Base-by-base conservation (phyloP, 2,329 filamentous ascomycete genomes). In the Claviceps sp. region DNA sequence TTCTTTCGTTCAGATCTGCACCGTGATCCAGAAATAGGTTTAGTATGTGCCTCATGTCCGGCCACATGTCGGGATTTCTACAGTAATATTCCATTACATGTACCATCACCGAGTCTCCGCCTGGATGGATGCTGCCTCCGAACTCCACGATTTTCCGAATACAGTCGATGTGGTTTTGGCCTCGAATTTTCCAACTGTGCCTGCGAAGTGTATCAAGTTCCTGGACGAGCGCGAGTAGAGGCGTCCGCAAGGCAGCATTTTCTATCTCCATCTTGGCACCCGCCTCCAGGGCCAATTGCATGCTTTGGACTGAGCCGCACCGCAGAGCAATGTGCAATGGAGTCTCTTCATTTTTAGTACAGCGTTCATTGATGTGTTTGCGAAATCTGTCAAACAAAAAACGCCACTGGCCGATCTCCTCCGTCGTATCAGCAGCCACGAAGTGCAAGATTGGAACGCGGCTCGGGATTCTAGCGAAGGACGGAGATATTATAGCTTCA, bases 41-140 rank as follows among this genome's bases (percentile, higher is more conserved):
- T 26, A 51, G 36, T 14, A 47, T 17, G 3, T 8, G 7, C 3
- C 2, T 26, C n/a, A 47, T 14, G 37, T 26, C 36, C 8, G 38
- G 16, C 7, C 5, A 5, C 17, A 6, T 22, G 5, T 16, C 6
- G n/a, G 22, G 2, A 5, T 46, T 36, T 1, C 3, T n/a, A 4
- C 7, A 2, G 44, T 23, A 51, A 17, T 47, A 51, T 22, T 36
- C 5, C 8, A 42, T 13, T 14, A 37, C 37, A 17, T 17, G 7
- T 7, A 34, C 37, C 49, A 51, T 16, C 22, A 47, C 49, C 5
- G 43, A 51, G 16, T 47, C 44, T 17, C 23, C n/a, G 9, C 4
- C 6, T 42, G 49, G 43, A 47, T 51, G 46, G 36, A 51, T 23
- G 44, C 6, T 40, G n/a, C 43, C 49, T 16, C 49, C 49, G 14